These are phyloP conservation scores for Amphirosellinia nigrospora DNA, from an alignment of 495 filamentous ascomycete species.

Conservation along the genomic window DNA sequence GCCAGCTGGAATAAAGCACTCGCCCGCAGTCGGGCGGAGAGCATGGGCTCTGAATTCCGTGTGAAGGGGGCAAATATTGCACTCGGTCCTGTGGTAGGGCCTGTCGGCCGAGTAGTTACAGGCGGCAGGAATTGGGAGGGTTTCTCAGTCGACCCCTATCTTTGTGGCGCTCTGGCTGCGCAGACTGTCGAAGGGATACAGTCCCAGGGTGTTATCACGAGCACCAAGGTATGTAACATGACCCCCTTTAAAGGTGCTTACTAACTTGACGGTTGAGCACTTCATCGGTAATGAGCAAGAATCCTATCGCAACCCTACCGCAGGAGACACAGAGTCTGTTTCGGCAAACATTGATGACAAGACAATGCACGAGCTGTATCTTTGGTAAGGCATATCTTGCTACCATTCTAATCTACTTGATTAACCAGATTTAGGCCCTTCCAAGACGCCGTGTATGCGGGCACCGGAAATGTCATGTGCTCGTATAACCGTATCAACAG, in stretches of 20 bases:
- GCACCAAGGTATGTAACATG: slow-evolving; percentile 36
- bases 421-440: slow-evolving; percentile 52
- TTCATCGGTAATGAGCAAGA: slow-evolving; percentile 63
- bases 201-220: slow-evolving; percentile 45
- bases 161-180: slow-evolving; percentile 37
- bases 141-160: slow-evolving; percentile 41
- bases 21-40: slow-evolving; percentile 40
- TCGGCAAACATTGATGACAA: slow-evolving; percentile 60
- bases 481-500: slow-evolving; percentile 64
- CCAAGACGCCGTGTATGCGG: slow-evolving; percentile 59
- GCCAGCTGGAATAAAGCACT: slow-evolving; percentile 52
- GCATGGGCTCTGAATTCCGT: slow-evolving; percentile 53
- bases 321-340: slow-evolving; percentile 43
- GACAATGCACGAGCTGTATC: slow-evolving; percentile 64
- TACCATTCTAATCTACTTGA: slow-evolving; percentile 36
- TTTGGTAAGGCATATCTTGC: slow-evolving; percentile 54
- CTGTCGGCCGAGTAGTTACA: slow-evolving; percentile 46
- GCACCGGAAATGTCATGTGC: slow-evolving; percentile 61
- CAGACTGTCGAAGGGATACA: slow-evolving; percentile 48
- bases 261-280: slow-evolving; percentile 51
- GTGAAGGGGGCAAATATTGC: slow-evolving; percentile 61
- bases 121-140: slow-evolving; percentile 55
- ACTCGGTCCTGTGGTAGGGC: slow-evolving; percentile 60
- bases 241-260: neutral
- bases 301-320: slow-evolving; percentile 49